These are phyloP conservation scores for Kazachstania kunashirensis DNA, from an alignment of 805 yeast genomes.

Conservation along the genomic window DNA sequence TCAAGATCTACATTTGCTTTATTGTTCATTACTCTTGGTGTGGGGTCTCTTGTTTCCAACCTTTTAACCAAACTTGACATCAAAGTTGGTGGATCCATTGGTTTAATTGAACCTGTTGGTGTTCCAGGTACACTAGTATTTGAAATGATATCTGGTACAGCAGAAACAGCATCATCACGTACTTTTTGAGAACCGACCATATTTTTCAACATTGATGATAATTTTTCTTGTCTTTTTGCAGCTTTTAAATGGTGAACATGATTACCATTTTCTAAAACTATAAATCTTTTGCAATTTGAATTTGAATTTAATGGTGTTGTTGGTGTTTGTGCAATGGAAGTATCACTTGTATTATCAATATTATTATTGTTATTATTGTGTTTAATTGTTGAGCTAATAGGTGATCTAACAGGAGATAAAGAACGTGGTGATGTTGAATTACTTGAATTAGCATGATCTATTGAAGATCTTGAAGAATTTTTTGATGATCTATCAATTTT, in stretches of 20 bases:
- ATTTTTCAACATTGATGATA: slow-evolving; percentile 65
- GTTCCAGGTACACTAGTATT: slow-evolving; percentile 10
- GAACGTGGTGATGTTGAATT: neutral
- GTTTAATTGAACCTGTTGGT: neutral
- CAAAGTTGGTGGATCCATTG: slow-evolving; percentile 53
- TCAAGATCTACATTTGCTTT: neutral
- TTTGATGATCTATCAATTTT: slow-evolving; percentile 3
- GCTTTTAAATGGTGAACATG: slow-evolving; percentile 76
- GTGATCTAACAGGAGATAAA: neutral
- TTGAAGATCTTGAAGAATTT: slow-evolving; percentile 1
- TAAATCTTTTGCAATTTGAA: slow-evolving; percentile 32
- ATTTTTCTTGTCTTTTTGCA: slow-evolving; percentile 69
- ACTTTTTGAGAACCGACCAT: slow-evolving; percentile 64
- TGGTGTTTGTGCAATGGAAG: neutral
- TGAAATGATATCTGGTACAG: slow-evolving; percentile 56
- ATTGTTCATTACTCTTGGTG: neutral
- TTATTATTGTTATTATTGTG: neutral
- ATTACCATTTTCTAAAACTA: slow-evolving; percentile 52
- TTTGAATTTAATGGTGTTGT: neutral
- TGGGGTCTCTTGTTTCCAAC: slow-evolving; percentile 25
- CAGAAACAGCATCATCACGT: slow-evolving; percentile 61
- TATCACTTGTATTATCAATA: neutral
- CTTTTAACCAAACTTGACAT: slow-evolving; percentile 60
- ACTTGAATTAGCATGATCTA: neutral
- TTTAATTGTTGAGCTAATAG: neutral